These are phyloP conservation scores for Henckelia pumila DNA, from an alignment of 257 asterid genomes.

Conservation along the genomic window DNA sequence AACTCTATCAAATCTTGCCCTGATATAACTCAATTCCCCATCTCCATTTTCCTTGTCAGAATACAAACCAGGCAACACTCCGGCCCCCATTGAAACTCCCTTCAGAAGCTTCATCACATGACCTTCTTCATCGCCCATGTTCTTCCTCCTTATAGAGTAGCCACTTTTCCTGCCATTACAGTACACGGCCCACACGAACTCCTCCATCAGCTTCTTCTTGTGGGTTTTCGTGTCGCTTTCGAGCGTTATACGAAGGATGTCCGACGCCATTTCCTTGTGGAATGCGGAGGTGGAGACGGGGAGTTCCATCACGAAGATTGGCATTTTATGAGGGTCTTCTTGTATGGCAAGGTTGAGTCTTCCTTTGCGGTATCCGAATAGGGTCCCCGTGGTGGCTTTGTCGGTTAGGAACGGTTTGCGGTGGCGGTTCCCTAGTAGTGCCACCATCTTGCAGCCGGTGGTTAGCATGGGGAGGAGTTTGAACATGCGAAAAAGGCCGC, in stretches of 20 bases:
- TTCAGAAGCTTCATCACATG: constrained; percentile 71
- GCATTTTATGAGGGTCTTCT: constrained; percentile 80
- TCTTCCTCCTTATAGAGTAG: constrained; percentile 62
- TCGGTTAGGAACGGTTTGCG: constrained; percentile 62
- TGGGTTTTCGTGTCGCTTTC: constrained; percentile 76
- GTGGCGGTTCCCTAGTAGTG: constrained; percentile 67
- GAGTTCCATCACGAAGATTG: constrained; percentile 77
- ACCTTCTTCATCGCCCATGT: constrained; percentile 70
- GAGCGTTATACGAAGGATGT: constrained; percentile 59
- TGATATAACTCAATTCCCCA: constrained; percentile 72
- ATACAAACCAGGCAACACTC: constrained; percentile 63
- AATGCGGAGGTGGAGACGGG: constrained; percentile 63
- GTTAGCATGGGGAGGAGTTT: constrained; percentile 91
- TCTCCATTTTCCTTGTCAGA: constrained; percentile 37
- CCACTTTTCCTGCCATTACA: constrained; percentile 82
- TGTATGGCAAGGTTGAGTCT: constrained; percentile 66
- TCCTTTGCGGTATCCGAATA: constrained; percentile 78
- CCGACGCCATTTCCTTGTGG: constrained; percentile 84
- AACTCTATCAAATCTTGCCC: constrained; percentile 80
- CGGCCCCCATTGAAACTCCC: constrained; percentile 96
- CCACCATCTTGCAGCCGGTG: constrained; percentile 88
- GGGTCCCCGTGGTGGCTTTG: constrained; percentile 71
- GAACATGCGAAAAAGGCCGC: constrained; percentile 75
- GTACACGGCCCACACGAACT: constrained; percentile 86
- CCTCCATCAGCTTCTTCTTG: constrained; percentile 70